These are phyloP conservation scores for Termitomyces heimii DNA, from an alignment of 768 basidiomycete species.

Conservation along the genomic window DNA sequence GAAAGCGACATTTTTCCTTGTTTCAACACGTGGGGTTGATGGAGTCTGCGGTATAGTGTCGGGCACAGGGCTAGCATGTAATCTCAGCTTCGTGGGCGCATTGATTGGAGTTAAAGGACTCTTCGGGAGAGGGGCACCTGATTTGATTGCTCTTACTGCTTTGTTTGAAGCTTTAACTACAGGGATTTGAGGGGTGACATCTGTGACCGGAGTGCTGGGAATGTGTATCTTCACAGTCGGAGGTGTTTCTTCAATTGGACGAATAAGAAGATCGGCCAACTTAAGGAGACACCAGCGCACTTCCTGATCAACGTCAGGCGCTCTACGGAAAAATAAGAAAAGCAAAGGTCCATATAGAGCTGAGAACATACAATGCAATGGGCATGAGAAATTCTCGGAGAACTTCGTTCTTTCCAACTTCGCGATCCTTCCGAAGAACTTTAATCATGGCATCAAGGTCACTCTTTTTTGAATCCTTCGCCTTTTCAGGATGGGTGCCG, in stretches of 20 bases:
- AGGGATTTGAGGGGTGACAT: conserved; percentile 50
- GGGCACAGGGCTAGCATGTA: conserved; percentile 33
- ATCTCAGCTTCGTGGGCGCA: conserved; percentile 53
- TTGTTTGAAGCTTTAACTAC: conserved; percentile 48
- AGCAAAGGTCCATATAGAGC: conserved; percentile 17
- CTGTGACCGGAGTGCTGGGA: conserved; percentile 62
- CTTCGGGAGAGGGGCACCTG: conserved; percentile 30
- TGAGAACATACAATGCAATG: conserved; percentile 58
- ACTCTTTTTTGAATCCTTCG: conserved; percentile 73
- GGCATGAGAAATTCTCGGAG: conserved; percentile 79
- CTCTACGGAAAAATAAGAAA: conserved; percentile 32
- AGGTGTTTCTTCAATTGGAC: conserved; percentile 73
- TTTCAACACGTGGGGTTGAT: conserved; percentile 25
- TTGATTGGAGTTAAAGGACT: conserved; percentile 33
- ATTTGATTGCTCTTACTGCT: conserved; percentile 30
- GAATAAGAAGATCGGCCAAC: conserved; percentile 82
- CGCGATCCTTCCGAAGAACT: conserved; percentile 80
- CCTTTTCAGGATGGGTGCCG: conserved; percentile 62
- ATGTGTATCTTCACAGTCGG: conserved; percentile 88
- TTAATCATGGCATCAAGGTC: conserved; percentile 84
- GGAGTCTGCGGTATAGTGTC: conserved; percentile 20
- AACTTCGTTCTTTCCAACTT: conserved; percentile 74
- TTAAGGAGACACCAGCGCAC: conserved; percentile 91
- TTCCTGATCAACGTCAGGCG: conserved; percentile 76
- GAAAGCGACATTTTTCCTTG: conserved; percentile 31